Evolutionary conservation across 768 basidiomycete species (phyloP).

Genomic region (Rickenella mellea): DNA sequence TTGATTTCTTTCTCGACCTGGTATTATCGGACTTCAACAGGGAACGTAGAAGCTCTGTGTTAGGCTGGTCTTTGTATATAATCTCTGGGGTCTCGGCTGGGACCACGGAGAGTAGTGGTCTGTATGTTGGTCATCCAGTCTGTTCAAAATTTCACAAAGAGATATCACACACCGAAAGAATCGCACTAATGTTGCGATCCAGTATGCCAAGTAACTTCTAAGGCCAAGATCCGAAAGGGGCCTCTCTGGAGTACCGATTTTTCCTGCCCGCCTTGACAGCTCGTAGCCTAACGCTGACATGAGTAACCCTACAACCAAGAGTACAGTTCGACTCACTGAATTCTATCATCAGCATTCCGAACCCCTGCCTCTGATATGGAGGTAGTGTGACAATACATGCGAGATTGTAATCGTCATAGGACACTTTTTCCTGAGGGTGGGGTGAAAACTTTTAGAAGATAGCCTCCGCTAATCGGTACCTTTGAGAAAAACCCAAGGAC

Average conservation of each 20-base stretch:
- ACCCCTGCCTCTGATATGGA: constrained; percentile 82
- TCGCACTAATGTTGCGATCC: constrained; percentile 76
- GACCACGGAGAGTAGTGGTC: constrained; percentile 51
- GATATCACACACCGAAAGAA: constrained; percentile 58
- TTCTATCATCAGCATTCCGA: constrained; percentile 94
- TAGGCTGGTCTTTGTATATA: no score
- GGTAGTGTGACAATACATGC: constrained; percentile 95
- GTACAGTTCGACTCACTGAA: constrained; percentile 62
- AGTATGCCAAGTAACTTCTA: constrained; percentile 82
- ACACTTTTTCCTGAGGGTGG: constrained; percentile 69
- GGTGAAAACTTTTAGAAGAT: background rate
- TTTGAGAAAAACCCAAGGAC: constrained; percentile 76
- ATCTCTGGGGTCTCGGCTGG: constrained; percentile 42
- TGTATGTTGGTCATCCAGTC: constrained; percentile 8
- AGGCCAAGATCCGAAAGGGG: constrained; percentile 91
- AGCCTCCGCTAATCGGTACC: constrained; percentile 19
- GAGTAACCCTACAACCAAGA: background rate
- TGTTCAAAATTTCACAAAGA: constrained; percentile 4
- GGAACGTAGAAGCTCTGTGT: no score
- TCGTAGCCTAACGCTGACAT: constrained; percentile 64
- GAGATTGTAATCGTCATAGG: constrained; percentile 95
- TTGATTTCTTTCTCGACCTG: no score
- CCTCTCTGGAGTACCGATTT: constrained; percentile 87
- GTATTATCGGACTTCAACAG: no score
- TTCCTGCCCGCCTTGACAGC: constrained; percentile 69